Evolutionary conservation across 768 basidiomycete species (phyloP), one percentile per base, ranked within the genome.

Genomic region (Chalciporus chontae): DNA sequence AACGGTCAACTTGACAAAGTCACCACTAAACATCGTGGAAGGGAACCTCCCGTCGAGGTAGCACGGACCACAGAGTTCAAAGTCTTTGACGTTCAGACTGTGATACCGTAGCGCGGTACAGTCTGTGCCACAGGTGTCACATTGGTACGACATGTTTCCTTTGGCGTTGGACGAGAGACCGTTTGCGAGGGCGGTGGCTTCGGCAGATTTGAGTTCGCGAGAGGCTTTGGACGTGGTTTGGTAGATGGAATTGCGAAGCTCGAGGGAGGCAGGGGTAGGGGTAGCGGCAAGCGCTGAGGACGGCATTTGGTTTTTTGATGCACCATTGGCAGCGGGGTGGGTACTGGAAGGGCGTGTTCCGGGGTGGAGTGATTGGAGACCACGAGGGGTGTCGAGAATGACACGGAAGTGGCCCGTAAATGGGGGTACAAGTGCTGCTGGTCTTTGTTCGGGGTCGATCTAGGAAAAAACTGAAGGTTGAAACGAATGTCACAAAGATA

Each of bases 321-420:
- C 69, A 14, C 83, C 80, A 52, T 84, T 83, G 34, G 79, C 54
- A 11, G 69, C 64, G 36, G 70, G 71, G 31, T 71, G 67, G 13
- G 76, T 72, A 47, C 73, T 73, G 5, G 73, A 59, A 29, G 80
- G 80, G 14, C 81, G 79, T 8, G 85, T 87, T 3, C 89, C 88
- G 3, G 90, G 83, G 66, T 93, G 96, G 9, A 96, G 79, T 13
- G 96, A 96, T 58, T 94, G 91, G 2, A 99, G 79, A 13, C 96
- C 96, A 40, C 93, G 89, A 27, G 96, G 96, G 0, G 95, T 94
- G 65, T 99, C 96, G 57, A 98, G 83, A 46, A 96, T 84, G 62
- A 99, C 91, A 50, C 96, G 88, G 83, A 95, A 99, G 69, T 99
- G 96, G 21, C 96, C 96, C 2, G 96, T 98, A 70, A 97, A 98